Conservation (phyloP, 352 stramenopile species). For the Phytophthora rubi region DNA sequence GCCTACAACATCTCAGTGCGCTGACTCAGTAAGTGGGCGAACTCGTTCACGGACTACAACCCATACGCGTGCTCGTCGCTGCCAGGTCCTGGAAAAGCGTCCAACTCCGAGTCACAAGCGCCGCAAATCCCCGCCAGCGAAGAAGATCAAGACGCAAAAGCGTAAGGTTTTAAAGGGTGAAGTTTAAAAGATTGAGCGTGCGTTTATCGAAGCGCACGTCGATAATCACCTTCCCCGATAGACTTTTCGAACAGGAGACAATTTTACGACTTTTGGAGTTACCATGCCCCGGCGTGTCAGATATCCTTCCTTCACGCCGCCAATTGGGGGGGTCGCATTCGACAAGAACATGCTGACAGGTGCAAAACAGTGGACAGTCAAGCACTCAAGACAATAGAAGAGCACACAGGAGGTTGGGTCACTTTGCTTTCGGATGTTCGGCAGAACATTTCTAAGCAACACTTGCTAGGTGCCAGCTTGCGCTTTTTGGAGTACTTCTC, state of each 20-base stretch:
- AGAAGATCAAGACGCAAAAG: not conserved
- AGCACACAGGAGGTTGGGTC: not conserved
- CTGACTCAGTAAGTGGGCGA: not conserved
- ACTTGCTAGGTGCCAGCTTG: not conserved
- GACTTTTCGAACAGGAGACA: conserved; percentile 5
- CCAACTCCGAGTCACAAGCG: not conserved
- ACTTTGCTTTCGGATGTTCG: conserved; percentile 13
- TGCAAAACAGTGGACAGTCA: not conserved
- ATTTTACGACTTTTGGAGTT: not conserved
- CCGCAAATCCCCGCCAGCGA: not conserved
- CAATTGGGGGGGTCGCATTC: not conserved
- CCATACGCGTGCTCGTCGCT: not conserved
- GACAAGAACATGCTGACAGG: conserved; percentile 3
- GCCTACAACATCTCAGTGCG: not conserved
- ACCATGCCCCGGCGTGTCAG: not conserved
- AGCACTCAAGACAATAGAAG: not conserved
- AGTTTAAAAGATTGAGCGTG: not conserved
- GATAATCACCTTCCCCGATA: conserved; percentile 2
- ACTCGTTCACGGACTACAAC: not conserved
- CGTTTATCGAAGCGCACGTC: not conserved
- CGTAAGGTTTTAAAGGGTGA: not conserved
- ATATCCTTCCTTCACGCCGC: conserved; percentile 7
- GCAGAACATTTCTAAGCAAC: conserved; percentile 9
- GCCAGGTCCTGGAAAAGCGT: not conserved
- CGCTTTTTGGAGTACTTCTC: conserved; percentile 2